Conservation (phyloP, 1,284 basidiomycete species). For the Pyrrhoderma noxium region DNA sequence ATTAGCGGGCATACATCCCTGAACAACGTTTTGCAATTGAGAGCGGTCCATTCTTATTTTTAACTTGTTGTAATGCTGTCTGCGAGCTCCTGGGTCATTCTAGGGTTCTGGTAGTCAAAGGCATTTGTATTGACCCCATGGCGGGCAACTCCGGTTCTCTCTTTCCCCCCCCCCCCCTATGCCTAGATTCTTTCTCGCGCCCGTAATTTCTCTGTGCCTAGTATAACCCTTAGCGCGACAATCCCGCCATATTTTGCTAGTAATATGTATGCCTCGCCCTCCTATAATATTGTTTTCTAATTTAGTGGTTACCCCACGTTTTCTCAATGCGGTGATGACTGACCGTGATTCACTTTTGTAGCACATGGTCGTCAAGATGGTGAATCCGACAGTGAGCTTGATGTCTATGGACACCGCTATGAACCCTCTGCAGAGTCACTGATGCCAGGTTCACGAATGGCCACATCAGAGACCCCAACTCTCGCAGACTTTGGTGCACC, state of each 20-base stretch:
- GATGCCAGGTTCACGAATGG: conserved; percentile 41
- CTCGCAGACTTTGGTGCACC: conserved; percentile 43
- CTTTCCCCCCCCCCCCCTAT: too few species aligned
- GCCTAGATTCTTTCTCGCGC: too few species aligned
- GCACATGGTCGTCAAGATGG: conserved; percentile 26
- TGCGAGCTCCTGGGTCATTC: too few species aligned
- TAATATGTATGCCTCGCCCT: not conserved
- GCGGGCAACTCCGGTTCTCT: too few species aligned
- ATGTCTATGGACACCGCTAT: conserved; percentile 62
- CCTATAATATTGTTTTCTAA: not conserved
- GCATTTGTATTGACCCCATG: too few species aligned
- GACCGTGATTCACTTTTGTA: not conserved
- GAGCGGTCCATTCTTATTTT: too few species aligned
- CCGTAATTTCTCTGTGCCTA: too few species aligned
- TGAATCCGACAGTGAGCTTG: conserved; percentile 72
- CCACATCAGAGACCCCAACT: conserved; percentile 56
- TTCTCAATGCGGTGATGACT: conserved; percentile 3
- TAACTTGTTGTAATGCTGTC: too few species aligned
- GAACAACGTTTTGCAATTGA: too few species aligned
- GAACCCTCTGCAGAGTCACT: conserved; percentile 68
- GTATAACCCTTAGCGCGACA: too few species aligned
- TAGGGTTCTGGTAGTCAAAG: too few species aligned
- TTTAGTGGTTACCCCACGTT: not conserved
- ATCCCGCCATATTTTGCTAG: not conserved
- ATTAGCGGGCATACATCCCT: too few species aligned